Evolutionary conservation across 768 basidiomycete species (phyloP).

Genomic region (Russula sp.): DNA sequence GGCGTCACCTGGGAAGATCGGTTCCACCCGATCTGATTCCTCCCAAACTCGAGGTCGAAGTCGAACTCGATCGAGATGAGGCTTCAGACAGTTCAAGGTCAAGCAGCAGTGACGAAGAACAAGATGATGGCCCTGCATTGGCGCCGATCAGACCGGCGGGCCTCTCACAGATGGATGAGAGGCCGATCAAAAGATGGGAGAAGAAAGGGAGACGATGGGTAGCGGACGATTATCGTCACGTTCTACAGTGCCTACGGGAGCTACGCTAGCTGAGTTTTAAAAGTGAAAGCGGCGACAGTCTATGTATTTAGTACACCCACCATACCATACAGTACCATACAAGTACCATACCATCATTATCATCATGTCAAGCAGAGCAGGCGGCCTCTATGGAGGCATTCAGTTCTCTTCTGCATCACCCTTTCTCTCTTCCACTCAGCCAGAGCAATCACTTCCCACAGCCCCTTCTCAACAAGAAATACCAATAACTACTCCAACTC

Average conservation of each 20-base stretch:
- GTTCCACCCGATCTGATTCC: conserved; percentile 28
- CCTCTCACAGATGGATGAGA: background rate
- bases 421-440: conserved; percentile 40
- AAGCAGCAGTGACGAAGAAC: background rate
- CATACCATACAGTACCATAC: no score
- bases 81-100: background rate
- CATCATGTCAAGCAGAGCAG: conserved; percentile 71
- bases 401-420: conserved; percentile 71
- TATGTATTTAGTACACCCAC: background rate
- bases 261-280: conserved; percentile 6
- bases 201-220: conserved; percentile 35
- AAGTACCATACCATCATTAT: background rate
- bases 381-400: conserved; percentile 82
- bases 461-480: conserved; percentile 27
- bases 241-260: conserved; percentile 34
- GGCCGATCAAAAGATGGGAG: conserved; percentile 30
- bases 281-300: background rate
- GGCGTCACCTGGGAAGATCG: conserved; percentile 33
- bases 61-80: conserved; percentile 9
- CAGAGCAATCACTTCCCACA: conserved; percentile 32
- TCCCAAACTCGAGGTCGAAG: conserved; percentile 1
- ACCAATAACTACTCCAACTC: conserved; percentile 24
- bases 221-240: conserved; percentile 32
- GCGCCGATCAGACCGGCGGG: background rate
- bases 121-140: background rate